These are phyloP conservation scores for Amoeboradix gromovi DNA, from an alignment of 371 early-diverging fungal genomes.

Conservation along the genomic window DNA sequence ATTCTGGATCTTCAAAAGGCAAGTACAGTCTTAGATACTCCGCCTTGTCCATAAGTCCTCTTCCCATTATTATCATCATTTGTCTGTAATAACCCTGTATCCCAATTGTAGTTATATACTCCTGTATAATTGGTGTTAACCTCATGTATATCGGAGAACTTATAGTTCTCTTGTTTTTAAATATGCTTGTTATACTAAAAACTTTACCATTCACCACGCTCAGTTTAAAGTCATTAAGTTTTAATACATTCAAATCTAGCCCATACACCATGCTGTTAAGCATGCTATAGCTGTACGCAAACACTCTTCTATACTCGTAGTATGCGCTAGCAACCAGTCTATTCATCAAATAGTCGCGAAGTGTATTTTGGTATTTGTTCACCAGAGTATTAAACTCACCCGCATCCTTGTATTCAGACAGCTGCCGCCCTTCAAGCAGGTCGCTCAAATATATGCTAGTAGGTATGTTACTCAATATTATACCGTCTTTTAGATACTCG, in stretches of 20 bases:
- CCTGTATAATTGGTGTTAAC: constrained; percentile 79
- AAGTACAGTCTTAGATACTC: not conserved
- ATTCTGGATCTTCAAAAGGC: not conserved
- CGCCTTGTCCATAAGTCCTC: not conserved
- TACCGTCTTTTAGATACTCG: not conserved
- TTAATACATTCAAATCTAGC: not conserved
- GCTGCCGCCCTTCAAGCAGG: not conserved
- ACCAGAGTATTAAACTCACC: not conserved
- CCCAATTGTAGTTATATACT: constrained; percentile 63
- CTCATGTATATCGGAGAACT: constrained; percentile 46
- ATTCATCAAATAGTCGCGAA: not conserved
- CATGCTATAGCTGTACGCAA: not conserved
- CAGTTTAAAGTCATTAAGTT: not conserved
- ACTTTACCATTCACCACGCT: not conserved
- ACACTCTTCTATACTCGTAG: not conserved
- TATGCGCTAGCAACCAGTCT: not conserved
- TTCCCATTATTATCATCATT: constrained; percentile 41
- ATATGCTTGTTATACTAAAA: not conserved
- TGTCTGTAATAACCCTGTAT: constrained; percentile 64
- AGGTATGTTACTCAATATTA: not conserved
- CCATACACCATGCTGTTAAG: not conserved
- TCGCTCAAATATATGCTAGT: not conserved
- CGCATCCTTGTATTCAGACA: not conserved
- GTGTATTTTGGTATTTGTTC: not conserved
- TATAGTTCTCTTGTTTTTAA: not conserved